Evolutionary conservation across 352 stramenopile species (phyloP), one percentile per base, ranked within the genome.

Genomic region (Phytopythium vexans): DNA sequence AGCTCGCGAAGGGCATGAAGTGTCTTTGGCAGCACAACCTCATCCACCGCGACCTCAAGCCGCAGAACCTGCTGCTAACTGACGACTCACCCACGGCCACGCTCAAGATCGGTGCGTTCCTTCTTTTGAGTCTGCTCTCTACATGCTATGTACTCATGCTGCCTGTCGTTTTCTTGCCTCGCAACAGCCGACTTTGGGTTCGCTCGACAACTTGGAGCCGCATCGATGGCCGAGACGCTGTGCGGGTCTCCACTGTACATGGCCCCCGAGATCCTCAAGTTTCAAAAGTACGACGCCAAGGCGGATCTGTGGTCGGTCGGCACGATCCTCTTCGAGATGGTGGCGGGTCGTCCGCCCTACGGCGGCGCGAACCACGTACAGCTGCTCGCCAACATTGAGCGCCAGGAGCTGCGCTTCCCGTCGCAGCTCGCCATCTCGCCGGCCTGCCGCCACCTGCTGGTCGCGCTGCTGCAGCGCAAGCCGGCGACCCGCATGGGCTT

Each of bases 241-340:
- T 98, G 94, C 60, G 96, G 96, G 0, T 97, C 86, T 14, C 96
- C 96, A 12, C 60, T 99, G 40, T 99, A 98, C 63, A 99, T 99
- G 96, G 96, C 96, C 15, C 96, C 96, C 6, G 96, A 99, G 79
- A 98, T 99, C 64, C 80, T 99, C 54, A 80, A 85, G 62, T 88
- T 90, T 46, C 72, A 97, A 51, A 97, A 94, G 70, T 99, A 99
- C 67, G 92, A 98, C 72, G 89, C 91, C 32, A 98, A 98, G 62
- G 95, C 95, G 8, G 96, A 99, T 69, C 71, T 99, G 2, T 99
- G 95, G 95, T 97, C 85, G 2, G 93, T 98, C 3, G 96, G 96
- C 35, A 95, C 90, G 7, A 97, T 99, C 40, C 55, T 98, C 31
- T 99, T 96, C 66, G 96, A 99, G 76, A 97, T 98, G 87, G 77